Percentiles rank a stretch among this genome's conserved stretches.
These are phyloP conservation scores for Beauveria pseudobassiana DNA, from an alignment of 2,329 filamentous ascomycete genomes.

Conservation along the genomic window DNA sequence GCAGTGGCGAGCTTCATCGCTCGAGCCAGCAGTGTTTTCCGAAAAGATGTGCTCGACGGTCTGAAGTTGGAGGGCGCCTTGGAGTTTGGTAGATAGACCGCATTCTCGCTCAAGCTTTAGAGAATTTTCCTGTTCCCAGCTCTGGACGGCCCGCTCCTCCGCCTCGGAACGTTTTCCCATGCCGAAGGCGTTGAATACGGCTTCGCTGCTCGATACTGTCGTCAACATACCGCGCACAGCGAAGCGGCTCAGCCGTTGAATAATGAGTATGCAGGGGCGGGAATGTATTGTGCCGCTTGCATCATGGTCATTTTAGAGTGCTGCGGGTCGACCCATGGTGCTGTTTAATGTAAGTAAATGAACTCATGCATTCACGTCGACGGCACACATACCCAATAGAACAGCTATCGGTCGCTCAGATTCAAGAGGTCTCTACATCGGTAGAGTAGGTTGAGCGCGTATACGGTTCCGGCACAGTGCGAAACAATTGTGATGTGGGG, in stretches of 20 bases:
- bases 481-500: slow-evolving; percentile 22
- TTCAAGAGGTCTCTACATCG: slow-evolving; percentile 20
- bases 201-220: slow-evolving; percentile 8
- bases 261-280: not conserved
- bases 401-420: slow-evolving; percentile 16
- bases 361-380: not conserved
- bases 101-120: not conserved
- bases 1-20: slow-evolving; percentile 8
- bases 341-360: slow-evolving; percentile 2
- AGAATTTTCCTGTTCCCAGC: not conserved
- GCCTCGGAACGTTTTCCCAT: not conserved
- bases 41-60: slow-evolving; percentile 9
- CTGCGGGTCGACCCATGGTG: slow-evolving; percentile 14
- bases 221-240: slow-evolving; percentile 5
- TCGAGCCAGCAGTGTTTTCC: slow-evolving; percentile 5
- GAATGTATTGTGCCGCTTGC: slow-evolving; percentile 7
- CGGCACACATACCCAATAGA: slow-evolving; percentile 14
- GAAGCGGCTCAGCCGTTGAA: slow-evolving; percentile 9
- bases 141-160: not conserved
- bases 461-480: slow-evolving; percentile 26
- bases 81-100: not conserved
- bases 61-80: slow-evolving; percentile 1
- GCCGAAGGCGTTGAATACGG: not conserved
- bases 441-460: slow-evolving; percentile 23
- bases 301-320: slow-evolving; percentile 11